Percentiles rank a stretch among this genome's conserved stretches.
phyloP scores from a whole-genome alignment of 2,329 filamentous ascomycete genomes.

The Didymella segeticola region DNA sequence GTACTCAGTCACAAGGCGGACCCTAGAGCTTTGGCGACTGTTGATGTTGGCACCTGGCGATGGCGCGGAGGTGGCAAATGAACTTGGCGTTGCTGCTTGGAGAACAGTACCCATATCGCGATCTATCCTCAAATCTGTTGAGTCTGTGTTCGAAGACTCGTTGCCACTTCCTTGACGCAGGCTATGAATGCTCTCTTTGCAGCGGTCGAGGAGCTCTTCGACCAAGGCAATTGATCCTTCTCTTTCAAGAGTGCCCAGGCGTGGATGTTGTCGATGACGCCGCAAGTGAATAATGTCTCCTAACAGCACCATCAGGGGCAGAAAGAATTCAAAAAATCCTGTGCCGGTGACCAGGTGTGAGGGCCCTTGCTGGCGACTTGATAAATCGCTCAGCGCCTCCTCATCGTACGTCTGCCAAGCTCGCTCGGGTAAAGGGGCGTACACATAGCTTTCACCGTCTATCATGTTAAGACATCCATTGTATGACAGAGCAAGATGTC shows the following conservation, averaged over 20 bases:
- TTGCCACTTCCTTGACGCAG: background rate
- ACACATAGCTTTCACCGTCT: slow-evolving; percentile 2
- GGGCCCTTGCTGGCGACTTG: background rate
- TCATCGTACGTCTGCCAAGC: background rate
- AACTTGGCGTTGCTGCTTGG: background rate
- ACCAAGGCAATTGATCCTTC: background rate
- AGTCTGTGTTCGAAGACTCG: background rate
- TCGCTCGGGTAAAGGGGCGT: background rate
- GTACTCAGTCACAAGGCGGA: background rate
- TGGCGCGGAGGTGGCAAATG: background rate
- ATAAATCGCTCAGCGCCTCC: background rate
- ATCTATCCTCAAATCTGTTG: background rate
- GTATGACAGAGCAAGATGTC: slow-evolving; percentile 2
- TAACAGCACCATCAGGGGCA: background rate
- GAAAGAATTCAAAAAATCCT: slow-evolving; percentile 2
- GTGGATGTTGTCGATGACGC: background rate
- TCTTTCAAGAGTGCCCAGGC: background rate
- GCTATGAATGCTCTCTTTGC: slow-evolving; percentile 3
- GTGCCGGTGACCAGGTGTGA: background rate
- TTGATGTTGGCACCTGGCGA: background rate
- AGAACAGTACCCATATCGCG: background rate
- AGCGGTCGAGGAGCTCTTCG: background rate
- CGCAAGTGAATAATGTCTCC: slow-evolving; percentile 2
- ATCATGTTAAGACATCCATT: background rate
- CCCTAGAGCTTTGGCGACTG: background rate